Conservation (phyloP, 352 stramenopile species). For the Pythium monospermum region DNA sequence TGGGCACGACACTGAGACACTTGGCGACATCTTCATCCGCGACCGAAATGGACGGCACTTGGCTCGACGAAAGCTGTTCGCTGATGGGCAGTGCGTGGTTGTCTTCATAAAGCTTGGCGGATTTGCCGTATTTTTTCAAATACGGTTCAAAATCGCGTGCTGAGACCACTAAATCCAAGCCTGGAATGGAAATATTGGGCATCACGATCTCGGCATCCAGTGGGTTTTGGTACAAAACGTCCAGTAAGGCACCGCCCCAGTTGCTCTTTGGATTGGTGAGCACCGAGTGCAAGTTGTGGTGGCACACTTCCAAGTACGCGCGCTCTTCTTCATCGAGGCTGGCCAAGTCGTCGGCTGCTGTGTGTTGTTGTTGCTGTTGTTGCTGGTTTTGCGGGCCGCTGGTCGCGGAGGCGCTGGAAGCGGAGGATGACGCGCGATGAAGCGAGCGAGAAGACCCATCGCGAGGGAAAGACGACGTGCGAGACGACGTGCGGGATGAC, state of each 20-base stretch:
- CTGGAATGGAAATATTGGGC: slow-evolving; percentile 49
- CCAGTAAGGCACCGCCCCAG: slow-evolving; percentile 65
- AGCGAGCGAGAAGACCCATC: not conserved
- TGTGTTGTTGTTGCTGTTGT: too few relatives aligned
- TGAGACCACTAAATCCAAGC: slow-evolving; percentile 45
- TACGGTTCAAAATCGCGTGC: slow-evolving; percentile 75
- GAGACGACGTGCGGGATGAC: slow-evolving; percentile 11
- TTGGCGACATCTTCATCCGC: slow-evolving; percentile 80
- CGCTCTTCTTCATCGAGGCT: slow-evolving; percentile 53
- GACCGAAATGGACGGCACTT: slow-evolving; percentile 74
- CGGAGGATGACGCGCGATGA: not conserved
- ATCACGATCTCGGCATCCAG: slow-evolving; percentile 65
- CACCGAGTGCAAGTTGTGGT: slow-evolving; percentile 85
- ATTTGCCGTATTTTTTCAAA: slow-evolving; percentile 61
- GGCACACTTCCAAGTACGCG: slow-evolving; percentile 56
- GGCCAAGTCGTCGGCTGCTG: slow-evolving; percentile 25
- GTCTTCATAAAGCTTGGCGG: slow-evolving; percentile 58
- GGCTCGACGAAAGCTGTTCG: slow-evolving; percentile 80
- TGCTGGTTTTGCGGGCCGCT: too few relatives aligned
- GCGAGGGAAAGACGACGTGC: slow-evolving; percentile 6
- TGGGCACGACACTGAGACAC: slow-evolving; percentile 69
- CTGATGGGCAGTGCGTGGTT: slow-evolving; percentile 74
- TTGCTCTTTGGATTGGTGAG: slow-evolving; percentile 76
- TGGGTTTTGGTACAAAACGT: slow-evolving; percentile 62
- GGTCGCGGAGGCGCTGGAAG: too few relatives aligned